Conservation (phyloP, 73 alveolate species). For the Tetrahymena thermophila region DNA sequence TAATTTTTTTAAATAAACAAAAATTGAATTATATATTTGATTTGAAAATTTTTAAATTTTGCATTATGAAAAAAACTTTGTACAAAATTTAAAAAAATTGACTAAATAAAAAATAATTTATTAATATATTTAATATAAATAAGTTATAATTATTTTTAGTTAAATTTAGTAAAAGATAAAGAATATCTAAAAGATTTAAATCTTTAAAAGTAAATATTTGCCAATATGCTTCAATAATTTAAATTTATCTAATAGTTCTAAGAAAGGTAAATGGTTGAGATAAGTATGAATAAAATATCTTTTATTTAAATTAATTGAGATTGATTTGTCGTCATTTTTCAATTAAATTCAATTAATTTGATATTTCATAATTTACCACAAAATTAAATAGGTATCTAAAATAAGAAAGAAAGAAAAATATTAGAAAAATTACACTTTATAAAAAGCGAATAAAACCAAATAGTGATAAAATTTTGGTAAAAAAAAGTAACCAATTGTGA, state of each 20-base stretch:
- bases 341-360: background rate
- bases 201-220: too few species aligned
- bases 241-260: too few species aligned
- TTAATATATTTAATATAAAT: too few species aligned
- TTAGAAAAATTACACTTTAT: background rate
- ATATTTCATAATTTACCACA: background rate
- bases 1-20: too few species aligned
- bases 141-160: too few species aligned
- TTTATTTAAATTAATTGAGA: background rate
- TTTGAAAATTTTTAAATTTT: too few species aligned
- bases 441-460: background rate
- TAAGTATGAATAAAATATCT: background rate
- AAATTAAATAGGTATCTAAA: background rate
- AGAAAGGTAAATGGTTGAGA: background rate
- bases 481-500: background rate
- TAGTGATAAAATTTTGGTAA: background rate
- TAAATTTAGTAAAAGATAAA: background rate
- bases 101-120: too few species aligned
- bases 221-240: too few species aligned
- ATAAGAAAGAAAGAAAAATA: background rate
- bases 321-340: background rate
- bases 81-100: too few species aligned
- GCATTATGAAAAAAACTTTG: too few species aligned
- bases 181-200: too few species aligned
- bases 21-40: too few species aligned